These are phyloP conservation scores for Trichoderma hamatum DNA, from an alignment of 2,329 filamentous ascomycete genomes.

Conservation along the genomic window DNA sequence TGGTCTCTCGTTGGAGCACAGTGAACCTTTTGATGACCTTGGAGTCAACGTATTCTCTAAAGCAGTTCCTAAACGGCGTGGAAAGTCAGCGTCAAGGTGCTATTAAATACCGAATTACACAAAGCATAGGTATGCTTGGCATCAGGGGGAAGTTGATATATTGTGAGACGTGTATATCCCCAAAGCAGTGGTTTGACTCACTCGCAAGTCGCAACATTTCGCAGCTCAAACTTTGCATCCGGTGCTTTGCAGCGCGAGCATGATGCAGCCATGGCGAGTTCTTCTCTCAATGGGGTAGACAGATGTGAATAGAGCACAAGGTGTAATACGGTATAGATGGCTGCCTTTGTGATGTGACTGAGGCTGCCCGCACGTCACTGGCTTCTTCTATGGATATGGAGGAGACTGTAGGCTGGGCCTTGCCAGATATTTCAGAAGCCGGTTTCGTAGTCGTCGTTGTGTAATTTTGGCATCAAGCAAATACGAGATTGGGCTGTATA, in stretches of 20 bases:
- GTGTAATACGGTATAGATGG: not conserved
- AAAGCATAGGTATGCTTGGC: not conserved
- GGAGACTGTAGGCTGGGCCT: not conserved
- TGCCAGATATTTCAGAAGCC: not conserved
- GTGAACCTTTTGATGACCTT: conserved; percentile 77
- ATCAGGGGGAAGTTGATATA: no score
- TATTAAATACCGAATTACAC: not conserved
- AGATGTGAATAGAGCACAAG: not conserved
- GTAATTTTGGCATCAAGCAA: not conserved
- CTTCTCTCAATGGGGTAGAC: not conserved
- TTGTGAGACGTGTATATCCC: not conserved
- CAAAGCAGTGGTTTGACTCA: conserved; percentile 28
- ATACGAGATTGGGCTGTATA: not conserved
- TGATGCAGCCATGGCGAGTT: conserved; percentile 22
- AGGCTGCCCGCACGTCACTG: not conserved
- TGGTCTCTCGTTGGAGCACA: conserved; percentile 50
- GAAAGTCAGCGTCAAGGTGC: not conserved
- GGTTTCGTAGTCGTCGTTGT: not conserved
- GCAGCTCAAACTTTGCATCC: conserved; percentile 37
- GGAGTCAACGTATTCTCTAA: conserved; percentile 72
- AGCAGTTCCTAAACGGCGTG: conserved; percentile 60
- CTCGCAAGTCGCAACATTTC: conserved; percentile 41
- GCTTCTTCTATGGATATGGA: not conserved
- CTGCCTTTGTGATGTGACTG: not conserved
- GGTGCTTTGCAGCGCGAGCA: conserved; percentile 41